Percentiles rank a stretch among this genome's conserved stretches.
Conservation (phyloP, 768 basidiomycete genomes). For the Phallus indusiatus region DNA sequence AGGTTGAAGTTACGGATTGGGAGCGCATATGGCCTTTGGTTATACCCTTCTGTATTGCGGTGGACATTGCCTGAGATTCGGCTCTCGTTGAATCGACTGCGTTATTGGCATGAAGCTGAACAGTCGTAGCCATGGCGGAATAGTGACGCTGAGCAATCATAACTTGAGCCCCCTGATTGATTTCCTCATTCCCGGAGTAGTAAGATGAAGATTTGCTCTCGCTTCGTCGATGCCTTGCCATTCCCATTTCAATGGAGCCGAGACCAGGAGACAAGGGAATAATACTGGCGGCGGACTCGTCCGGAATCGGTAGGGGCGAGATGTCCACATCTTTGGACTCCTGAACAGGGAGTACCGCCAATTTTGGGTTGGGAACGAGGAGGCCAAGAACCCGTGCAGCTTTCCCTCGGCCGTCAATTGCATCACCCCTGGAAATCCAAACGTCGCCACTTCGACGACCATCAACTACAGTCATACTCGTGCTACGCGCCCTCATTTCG, state of each 20-base stretch:
- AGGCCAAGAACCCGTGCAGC: conserved; percentile 54
- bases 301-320: conserved; percentile 55
- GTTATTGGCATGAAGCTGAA: conserved; percentile 42
- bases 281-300: conserved; percentile 34
- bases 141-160: conserved; percentile 71
- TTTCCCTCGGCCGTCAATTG: conserved; percentile 55
- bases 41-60: conserved; percentile 12
- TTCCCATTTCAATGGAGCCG: conserved; percentile 47
- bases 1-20: conserved; percentile 40
- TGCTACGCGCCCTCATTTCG: conserved; percentile 1
- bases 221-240: conserved; percentile 23
- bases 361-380: conserved; percentile 52
- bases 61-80: conserved; percentile 1
- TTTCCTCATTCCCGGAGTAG: conserved; percentile 40
- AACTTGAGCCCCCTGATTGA: conserved; percentile 44
- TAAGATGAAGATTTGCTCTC: conserved; percentile 51
- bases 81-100: not conserved
- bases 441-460: conserved; percentile 65
- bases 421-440: conserved; percentile 67
- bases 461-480: conserved; percentile 48
- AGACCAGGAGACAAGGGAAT: conserved; percentile 44
- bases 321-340: conserved; percentile 33
- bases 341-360: conserved; percentile 50
- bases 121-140: conserved; percentile 57
- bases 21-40: conserved; percentile 43